These are phyloP conservation scores for Fraxinus sp. DNA, from an alignment of 305 asterid genomes.

Conservation along the genomic window DNA sequence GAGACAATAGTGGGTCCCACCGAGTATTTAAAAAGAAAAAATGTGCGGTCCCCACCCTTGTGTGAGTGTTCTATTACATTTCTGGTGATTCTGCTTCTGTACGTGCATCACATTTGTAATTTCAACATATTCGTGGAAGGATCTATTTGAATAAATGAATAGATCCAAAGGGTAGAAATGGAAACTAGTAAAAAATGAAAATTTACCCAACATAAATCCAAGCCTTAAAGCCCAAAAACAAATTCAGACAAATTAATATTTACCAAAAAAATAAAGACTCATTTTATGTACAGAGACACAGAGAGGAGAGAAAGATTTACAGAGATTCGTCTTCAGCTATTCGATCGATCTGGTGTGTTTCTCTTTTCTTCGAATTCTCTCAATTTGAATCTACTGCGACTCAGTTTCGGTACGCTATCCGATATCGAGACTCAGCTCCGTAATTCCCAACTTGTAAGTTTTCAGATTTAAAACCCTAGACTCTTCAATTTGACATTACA, in stretches of 20 bases:
- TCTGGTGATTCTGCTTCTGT: too few species aligned
- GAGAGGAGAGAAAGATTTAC: slow-evolving; percentile 24
- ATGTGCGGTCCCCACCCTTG: too few species aligned
- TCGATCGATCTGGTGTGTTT: slow-evolving; percentile 46
- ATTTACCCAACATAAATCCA: neutral
- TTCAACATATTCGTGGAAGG: neutral
- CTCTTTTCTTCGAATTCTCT: slow-evolving; percentile 18
- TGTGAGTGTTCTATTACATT: too few species aligned
- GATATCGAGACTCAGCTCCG: slow-evolving; percentile 39
- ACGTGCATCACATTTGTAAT: too few species aligned
- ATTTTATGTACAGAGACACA: slow-evolving; percentile 9
- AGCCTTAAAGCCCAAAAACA: slow-evolving; percentile 4
- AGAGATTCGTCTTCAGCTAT: slow-evolving; percentile 76
- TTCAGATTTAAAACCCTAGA: slow-evolving; percentile 73
- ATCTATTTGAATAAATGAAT: neutral
- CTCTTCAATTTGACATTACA: slow-evolving; percentile 14
- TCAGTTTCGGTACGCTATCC: slow-evolving; percentile 30
- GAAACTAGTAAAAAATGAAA: neutral
- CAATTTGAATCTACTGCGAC: slow-evolving; percentile 28
- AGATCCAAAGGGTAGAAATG: neutral
- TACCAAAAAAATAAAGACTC: slow-evolving; percentile 1
- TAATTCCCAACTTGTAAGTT: slow-evolving; percentile 40
- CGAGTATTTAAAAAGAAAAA: neutral
- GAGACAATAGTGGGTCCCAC: too few species aligned
- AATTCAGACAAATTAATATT: neutral